A percentile compares a stretch with the other conserved stretches of the same genome.
These are phyloP conservation scores for Chalciporus pseudorubinellus DNA, from an alignment of 768 basidiomycete genomes.

Conservation along the genomic window DNA sequence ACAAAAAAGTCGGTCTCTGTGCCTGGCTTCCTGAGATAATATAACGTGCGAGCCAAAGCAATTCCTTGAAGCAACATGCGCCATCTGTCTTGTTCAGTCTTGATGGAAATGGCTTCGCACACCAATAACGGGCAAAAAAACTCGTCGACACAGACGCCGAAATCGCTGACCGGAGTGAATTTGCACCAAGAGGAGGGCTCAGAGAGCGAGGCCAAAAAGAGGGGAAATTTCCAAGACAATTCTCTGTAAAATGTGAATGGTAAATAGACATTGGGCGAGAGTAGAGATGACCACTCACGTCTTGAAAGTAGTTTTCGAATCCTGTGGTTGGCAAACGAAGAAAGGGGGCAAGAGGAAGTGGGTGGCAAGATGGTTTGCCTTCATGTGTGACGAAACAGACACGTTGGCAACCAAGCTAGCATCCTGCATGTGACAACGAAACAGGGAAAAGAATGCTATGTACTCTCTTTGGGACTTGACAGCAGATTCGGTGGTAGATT, in stretches of 20 bases:
- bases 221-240: neutral
- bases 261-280: too few species aligned
- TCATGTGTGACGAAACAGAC: neutral
- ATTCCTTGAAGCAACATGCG: slow-evolving; percentile 7
- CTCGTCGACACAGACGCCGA: neutral
- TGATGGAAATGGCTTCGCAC: too few species aligned
- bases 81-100: neutral
- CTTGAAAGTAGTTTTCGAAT: too few species aligned
- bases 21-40: neutral
- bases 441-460: neutral
- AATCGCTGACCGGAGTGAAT: neutral
- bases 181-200: neutral
- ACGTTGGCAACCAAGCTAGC: neutral
- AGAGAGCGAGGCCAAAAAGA: neutral
- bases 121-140: neutral
- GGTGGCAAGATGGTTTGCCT: neutral
- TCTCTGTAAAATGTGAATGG: neutral
- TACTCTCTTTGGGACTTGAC: neutral
- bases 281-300: too few species aligned
- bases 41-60: neutral
- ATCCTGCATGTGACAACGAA: neutral
- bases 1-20: neutral
- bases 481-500: too few species aligned
- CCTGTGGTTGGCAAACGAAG: neutral
- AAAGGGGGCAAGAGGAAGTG: slow-evolving; percentile 2